Percentiles rank a stretch among this genome's conserved stretches.
These are phyloP conservation scores for Elsinoe necatrix DNA, from an alignment of 2,329 filamentous ascomycete species.

Conservation along the genomic window DNA sequence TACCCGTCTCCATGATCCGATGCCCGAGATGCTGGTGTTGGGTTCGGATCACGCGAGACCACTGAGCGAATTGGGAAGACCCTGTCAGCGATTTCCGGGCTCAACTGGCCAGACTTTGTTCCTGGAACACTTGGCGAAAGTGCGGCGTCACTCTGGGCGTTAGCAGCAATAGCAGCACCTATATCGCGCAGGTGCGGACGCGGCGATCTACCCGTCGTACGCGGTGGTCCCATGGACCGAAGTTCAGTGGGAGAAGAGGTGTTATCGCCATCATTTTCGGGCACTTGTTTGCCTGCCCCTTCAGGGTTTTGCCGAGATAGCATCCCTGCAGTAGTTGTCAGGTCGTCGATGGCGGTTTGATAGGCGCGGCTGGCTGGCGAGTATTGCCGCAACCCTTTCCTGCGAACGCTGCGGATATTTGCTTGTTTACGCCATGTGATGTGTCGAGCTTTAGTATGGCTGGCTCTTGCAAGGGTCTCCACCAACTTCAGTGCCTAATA, in stretches of 20 bases:
- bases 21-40: constrained; percentile 28
- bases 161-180: background rate
- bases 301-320: background rate
- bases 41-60: constrained; percentile 56
- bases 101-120: constrained; percentile 25
- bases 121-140: background rate
- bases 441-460: background rate
- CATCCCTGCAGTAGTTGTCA: background rate
- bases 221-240: background rate
- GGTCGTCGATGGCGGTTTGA: background rate
- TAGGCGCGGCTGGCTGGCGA: background rate
- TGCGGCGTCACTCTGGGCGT: constrained; percentile 1
- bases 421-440: background rate
- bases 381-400: background rate
- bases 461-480: background rate
- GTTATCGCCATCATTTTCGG: background rate
- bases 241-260: background rate
- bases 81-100: constrained; percentile 45
- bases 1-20: constrained; percentile 30
- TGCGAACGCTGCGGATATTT: background rate
- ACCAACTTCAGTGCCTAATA: constrained; percentile 9
- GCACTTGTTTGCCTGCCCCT: background rate
- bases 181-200: background rate
- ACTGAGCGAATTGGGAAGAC: constrained; percentile 80
- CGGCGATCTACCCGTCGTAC: background rate